Evolutionary conservation across 2,329 filamentous ascomycete genomes (phyloP), one percentile per base, ranked within the genome.

Genomic region (Cadophora luteo-olivacea): DNA sequence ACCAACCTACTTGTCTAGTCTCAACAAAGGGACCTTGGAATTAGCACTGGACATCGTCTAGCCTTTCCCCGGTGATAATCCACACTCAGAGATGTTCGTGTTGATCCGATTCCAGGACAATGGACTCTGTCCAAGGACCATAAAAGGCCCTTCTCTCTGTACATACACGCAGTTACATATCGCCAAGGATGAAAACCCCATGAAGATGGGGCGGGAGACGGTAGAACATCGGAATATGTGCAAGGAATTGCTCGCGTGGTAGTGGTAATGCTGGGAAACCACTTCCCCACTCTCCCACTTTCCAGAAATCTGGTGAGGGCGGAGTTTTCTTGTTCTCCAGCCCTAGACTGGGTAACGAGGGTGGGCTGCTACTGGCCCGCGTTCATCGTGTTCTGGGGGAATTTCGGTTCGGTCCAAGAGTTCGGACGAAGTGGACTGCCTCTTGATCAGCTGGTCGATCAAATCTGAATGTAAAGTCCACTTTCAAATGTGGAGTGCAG

Each of bases 131-230:
- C 36, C 33, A 60, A 60, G 36, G 33, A 45, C 24, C 54, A 36
- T 38, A 60, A 60, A 60, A 60, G 55, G 55, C 33, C 55, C 55
- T 60, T 25, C 55, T 60, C 32, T 60, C 5, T n/a, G 45, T n/a
- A 3, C 55, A 60, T 41, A 24, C 38, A 4, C 8, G 12, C n/a
- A 41, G 45, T 7, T 25, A 45, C 8, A 41, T 38, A 8, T 25
- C 4, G 55, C 55, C 55, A 60, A 45, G 55, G 36, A 22, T 60
- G n/a, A 25, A 38, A 25, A 36, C 22, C 3, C n/a, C 22, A 16
- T 41, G 36, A 25, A 7, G 38, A 24, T 16, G 5, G 55, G 4
- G 33, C 55, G 55, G 55, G n/a, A 11, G 14, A 25, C 55, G 55
- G 55, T 60, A 60, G 55, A 60, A 41, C 19, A 41, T 60, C 55